Conservation (phyloP, 2,329 filamentous ascomycete species). For the Pseudogymnoascus sp. region DNA sequence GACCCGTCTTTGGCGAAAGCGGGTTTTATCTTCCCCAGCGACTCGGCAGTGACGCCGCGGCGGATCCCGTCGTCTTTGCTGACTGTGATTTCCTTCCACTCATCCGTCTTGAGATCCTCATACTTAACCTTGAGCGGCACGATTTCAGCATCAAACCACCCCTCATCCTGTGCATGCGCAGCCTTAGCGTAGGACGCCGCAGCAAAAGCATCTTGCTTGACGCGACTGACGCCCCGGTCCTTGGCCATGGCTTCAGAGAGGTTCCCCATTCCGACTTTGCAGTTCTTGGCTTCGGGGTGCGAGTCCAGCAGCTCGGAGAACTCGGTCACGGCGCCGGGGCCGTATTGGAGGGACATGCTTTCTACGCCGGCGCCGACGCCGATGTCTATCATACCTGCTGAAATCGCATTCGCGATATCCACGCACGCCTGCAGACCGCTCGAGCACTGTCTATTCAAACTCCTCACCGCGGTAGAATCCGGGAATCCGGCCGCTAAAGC, state of each 20-base stretch:
- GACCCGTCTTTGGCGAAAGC: slow-evolving; percentile 86
- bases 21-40: slow-evolving; percentile 79
- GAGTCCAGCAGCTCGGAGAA: slow-evolving; percentile 84
- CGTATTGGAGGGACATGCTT: slow-evolving; percentile 91
- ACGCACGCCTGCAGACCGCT: slow-evolving; percentile 87
- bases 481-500: slow-evolving; percentile 87
- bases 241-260: slow-evolving; percentile 93
- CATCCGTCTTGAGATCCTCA: slow-evolving; percentile 82
- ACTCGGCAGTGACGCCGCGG: slow-evolving; percentile 75
- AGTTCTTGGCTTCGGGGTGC: slow-evolving; percentile 78
- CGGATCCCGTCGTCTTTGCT: slow-evolving; percentile 81
- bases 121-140: slow-evolving; percentile 76
- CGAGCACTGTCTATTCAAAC: slow-evolving; percentile 89
- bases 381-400: slow-evolving; percentile 85
- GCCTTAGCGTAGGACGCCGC: slow-evolving; percentile 92
- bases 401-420: slow-evolving; percentile 90
- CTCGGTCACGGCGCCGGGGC: slow-evolving; percentile 77
- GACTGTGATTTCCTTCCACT: slow-evolving; percentile 76
- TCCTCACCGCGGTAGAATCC: slow-evolving; percentile 72
- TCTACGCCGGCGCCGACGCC: slow-evolving; percentile 92
- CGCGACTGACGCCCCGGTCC: slow-evolving; percentile 63
- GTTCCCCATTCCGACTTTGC: slow-evolving; percentile 95
- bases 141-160: slow-evolving; percentile 92
- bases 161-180: slow-evolving; percentile 69
- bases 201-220: slow-evolving; percentile 82